Evolutionary conservation across 352 stramenopile species (phyloP).

Genomic region (Phytophthora cryptogea): DNA sequence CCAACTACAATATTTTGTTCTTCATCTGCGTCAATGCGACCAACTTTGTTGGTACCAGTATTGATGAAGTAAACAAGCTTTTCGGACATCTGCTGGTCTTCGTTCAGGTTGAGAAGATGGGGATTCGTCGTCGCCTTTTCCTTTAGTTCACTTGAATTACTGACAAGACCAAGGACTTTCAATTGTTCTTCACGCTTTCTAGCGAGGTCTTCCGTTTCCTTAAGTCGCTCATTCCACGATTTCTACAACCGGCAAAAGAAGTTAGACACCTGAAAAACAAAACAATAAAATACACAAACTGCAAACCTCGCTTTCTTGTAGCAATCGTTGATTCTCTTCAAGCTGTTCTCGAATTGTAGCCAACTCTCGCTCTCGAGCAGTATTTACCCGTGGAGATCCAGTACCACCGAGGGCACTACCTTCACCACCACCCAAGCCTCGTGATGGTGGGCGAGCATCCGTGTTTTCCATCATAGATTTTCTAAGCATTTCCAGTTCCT

Average conservation of each 20-base stretch:
- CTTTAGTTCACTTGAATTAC: constrained; percentile 62
- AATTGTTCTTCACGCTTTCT: constrained; percentile 81
- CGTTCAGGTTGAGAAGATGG: constrained; percentile 86
- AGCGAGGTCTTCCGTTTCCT: constrained; percentile 84
- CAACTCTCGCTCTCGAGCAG: constrained; percentile 60
- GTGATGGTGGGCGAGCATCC: constrained; percentile 53
- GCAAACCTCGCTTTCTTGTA: constrained; percentile 74
- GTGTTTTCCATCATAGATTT: constrained; percentile 77
- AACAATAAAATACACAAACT: background rate
- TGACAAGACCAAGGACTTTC: constrained; percentile 66
- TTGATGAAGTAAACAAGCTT: constrained; percentile 85
- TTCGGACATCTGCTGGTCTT: constrained; percentile 87
- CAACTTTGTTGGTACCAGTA: constrained; percentile 58
- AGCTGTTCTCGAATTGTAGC: constrained; percentile 71
- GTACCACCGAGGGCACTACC: constrained; percentile 27
- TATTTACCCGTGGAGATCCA: constrained; percentile 34
- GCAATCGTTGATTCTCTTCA: constrained; percentile 75
- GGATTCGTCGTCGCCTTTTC: constrained; percentile 64
- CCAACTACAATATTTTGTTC: constrained; percentile 81
- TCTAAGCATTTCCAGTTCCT: constrained; percentile 70
- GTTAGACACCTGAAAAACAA: constrained; percentile 2
- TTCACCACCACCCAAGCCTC: constrained; percentile 30
- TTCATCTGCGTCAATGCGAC: constrained; percentile 62
- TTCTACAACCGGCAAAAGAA: constrained; percentile 38
- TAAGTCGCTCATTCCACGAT: constrained; percentile 79